Evolutionary conservation across 495 filamentous ascomycete species (phyloP).

Genomic region (Aspergillus haitiensis): DNA sequence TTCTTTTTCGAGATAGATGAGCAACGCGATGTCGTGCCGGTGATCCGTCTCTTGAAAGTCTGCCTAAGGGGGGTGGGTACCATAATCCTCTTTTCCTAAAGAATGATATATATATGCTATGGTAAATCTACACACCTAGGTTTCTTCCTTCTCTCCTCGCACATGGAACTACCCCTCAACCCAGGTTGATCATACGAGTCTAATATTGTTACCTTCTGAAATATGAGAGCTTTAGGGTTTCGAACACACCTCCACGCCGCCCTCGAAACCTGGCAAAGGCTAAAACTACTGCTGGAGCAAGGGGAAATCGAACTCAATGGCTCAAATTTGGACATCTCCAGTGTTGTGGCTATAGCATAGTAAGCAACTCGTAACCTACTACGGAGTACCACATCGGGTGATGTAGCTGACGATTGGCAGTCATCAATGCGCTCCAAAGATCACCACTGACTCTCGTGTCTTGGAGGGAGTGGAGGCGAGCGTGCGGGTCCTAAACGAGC

Average conservation of each 20-base stretch:
- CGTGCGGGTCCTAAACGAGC: slow-evolving; percentile 23
- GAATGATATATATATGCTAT: slow-evolving; percentile 9
- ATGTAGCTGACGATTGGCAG: slow-evolving; percentile 13
- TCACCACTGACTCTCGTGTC: slow-evolving; percentile 20
- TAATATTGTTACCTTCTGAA: background rate
- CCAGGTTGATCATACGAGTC: too few relatives aligned
- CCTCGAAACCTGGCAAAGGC: slow-evolving; percentile 19
- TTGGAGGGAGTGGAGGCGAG: slow-evolving; percentile 20
- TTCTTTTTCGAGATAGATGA: background rate
- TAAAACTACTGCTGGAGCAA: slow-evolving; percentile 15
- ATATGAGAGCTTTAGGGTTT: slow-evolving; percentile 6
- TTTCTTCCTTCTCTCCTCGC: background rate
- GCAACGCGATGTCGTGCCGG: background rate
- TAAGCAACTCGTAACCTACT: background rate
- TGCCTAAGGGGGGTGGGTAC: background rate
- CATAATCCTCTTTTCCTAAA: background rate
- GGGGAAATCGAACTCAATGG: slow-evolving; percentile 22
- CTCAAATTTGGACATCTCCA: slow-evolving; percentile 22
- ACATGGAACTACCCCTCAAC: background rate
- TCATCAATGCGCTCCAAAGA: slow-evolving; percentile 21
- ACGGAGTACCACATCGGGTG: background rate
- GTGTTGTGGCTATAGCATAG: slow-evolving; percentile 24
- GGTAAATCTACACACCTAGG: background rate
- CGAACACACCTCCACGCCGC: slow-evolving; percentile 25
- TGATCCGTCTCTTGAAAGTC: background rate